These are phyloP conservation scores for Sisymbrium altissimum DNA, from an alignment of 345 rosid species.

Conservation along the genomic window DNA sequence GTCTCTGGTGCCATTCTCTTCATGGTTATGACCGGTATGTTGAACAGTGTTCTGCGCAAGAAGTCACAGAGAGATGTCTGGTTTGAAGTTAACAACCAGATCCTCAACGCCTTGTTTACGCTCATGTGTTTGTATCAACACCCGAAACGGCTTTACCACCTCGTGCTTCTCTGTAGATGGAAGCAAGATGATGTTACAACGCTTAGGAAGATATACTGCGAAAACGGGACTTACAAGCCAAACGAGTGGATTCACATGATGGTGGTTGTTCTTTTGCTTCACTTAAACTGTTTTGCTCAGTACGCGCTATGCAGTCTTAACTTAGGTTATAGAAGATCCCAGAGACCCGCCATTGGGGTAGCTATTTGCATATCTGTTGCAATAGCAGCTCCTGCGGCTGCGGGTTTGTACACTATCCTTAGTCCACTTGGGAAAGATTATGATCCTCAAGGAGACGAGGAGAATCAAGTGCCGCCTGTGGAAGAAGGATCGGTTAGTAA, in stretches of 20 bases:
- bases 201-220: slow-evolving; percentile 73
- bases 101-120: slow-evolving; percentile 86
- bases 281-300: slow-evolving; percentile 89
- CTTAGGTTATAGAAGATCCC: slow-evolving; percentile 73
- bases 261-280: slow-evolving; percentile 75
- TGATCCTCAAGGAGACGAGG: slow-evolving; percentile 58
- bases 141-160: slow-evolving; percentile 81
- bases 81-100: slow-evolving; percentile 96
- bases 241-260: slow-evolving; percentile 86
- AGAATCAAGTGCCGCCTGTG: slow-evolving; percentile 43
- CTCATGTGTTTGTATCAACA: slow-evolving; percentile 91
- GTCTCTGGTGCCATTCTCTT: slow-evolving; percentile 88
- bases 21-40: slow-evolving; percentile 95
- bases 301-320: slow-evolving; percentile 85
- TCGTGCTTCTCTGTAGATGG: slow-evolving; percentile 83
- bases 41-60: slow-evolving; percentile 51
- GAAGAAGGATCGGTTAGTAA: slow-evolving; percentile 21
- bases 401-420: slow-evolving; percentile 70
- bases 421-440: slow-evolving; percentile 91
- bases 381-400: slow-evolving; percentile 81
- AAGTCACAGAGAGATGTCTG: slow-evolving; percentile 75
- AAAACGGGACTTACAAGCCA: slow-evolving; percentile 80
- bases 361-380: slow-evolving; percentile 72
- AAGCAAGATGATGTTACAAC: slow-evolving; percentile 52
- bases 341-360: slow-evolving; percentile 82